phyloP scores from a whole-genome alignment of 352 stramenopile genomes.

The Pythium biforme region DNA sequence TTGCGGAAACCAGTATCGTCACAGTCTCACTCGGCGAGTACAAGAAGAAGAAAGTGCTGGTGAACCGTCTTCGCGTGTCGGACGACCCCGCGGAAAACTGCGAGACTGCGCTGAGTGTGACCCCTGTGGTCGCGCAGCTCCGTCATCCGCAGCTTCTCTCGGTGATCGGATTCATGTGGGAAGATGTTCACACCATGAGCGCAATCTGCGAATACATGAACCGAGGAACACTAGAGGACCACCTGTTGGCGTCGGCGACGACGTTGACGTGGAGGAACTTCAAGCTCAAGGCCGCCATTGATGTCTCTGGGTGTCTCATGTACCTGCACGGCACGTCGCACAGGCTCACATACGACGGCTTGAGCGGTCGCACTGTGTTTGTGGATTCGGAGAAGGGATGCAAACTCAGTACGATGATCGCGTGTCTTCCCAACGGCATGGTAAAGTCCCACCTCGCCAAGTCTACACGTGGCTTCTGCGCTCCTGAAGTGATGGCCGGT shows the following conservation, averaged over 20 bases:
- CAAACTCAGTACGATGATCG: slow-evolving; percentile 77
- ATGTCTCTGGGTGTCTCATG: slow-evolving; percentile 69
- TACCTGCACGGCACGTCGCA: slow-evolving; percentile 70
- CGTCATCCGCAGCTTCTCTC: slow-evolving; percentile 66
- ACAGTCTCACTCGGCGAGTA: slow-evolving; percentile 47
- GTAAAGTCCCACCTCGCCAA: slow-evolving; percentile 22
- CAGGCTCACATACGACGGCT: slow-evolving; percentile 66
- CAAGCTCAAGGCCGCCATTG: slow-evolving; percentile 68
- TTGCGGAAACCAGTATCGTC: slow-evolving; percentile 49
- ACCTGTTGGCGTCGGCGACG: slow-evolving; percentile 35
- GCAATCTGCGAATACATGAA: slow-evolving; percentile 75
- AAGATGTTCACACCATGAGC: slow-evolving; percentile 57
- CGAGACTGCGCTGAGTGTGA: slow-evolving; percentile 53
- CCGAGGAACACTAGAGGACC: slow-evolving; percentile 60
- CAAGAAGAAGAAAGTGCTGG: slow-evolving; percentile 49
- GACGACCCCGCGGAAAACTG: slow-evolving; percentile 54
- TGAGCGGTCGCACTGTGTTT: slow-evolving; percentile 68
- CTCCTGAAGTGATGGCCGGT: slow-evolving; percentile 28
- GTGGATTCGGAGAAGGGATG: slow-evolving; percentile 71
- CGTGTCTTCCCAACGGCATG: slow-evolving; percentile 46
- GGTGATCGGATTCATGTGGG: slow-evolving; percentile 59
- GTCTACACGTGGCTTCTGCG: slow-evolving; percentile 24
- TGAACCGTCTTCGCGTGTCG: slow-evolving; percentile 51
- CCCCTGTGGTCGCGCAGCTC: slow-evolving; percentile 61
- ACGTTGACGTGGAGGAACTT: slow-evolving; percentile 72